Percentiles rank a stretch among this genome's conserved stretches.
Evolutionary conservation across 176 grass and related monocot genomes (phyloP).

Genomic region (Alloteropsis semialata): DNA sequence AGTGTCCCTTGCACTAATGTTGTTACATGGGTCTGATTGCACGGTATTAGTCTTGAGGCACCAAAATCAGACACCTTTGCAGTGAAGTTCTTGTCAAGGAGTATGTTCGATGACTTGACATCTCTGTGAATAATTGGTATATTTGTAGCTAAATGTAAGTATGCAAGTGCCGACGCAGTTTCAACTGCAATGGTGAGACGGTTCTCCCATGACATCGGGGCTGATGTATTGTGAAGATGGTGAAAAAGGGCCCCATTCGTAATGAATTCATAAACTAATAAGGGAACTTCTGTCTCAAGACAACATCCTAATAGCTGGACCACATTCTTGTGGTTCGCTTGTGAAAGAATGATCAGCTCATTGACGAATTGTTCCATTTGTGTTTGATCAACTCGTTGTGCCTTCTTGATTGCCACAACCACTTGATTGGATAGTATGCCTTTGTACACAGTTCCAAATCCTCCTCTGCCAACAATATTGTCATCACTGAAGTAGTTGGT

Average conservation of each 20-base stretch:
- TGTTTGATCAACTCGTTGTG: conserved; percentile 45
- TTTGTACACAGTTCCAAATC: conserved; percentile 61
- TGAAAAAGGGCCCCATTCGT: conserved; percentile 53
- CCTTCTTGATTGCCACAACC: conserved; percentile 57
- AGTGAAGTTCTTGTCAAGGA: conserved; percentile 40
- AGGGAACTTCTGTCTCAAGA: conserved; percentile 54
- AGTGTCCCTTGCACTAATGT: conserved; percentile 61
- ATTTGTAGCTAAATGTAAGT: conserved; percentile 43
- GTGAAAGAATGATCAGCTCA: conserved; percentile 56
- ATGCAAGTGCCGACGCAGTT: conserved; percentile 53
- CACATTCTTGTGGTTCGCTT: conserved; percentile 52
- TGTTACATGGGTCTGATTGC: conserved; percentile 57
- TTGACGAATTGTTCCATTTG: conserved; percentile 68
- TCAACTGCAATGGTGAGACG: conserved; percentile 56
- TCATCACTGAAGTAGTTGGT: conserved; percentile 44
- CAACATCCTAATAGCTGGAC: conserved; percentile 65
- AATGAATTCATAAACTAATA: conserved; percentile 72
- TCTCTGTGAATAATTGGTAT: conserved; percentile 58
- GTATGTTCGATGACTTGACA: conserved; percentile 64
- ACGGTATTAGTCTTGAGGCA: conserved; percentile 52
- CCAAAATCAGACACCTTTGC: conserved; percentile 71
- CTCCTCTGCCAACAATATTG: conserved; percentile 50
- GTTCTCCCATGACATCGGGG: conserved; percentile 40
- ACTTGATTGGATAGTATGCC: conserved; percentile 38
- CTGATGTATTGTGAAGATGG: conserved; percentile 40